Base-by-base conservation (phyloP, 1,284 basidiomycete genomes). In the Gymnopus androsaceus region DNA sequence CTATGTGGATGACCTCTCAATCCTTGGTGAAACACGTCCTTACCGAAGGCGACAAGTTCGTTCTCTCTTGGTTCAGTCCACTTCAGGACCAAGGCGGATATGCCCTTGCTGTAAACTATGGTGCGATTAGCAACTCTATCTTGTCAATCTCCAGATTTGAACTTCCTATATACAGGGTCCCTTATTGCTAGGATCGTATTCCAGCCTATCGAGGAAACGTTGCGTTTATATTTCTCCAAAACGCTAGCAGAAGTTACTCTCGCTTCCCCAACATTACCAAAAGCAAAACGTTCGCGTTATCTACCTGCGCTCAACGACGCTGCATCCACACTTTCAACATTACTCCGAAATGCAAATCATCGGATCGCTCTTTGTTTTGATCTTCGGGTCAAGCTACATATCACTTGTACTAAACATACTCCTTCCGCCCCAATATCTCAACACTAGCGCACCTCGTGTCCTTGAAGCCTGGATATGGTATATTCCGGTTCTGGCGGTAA, bases 31-130 rank as follows among this genome's bases (percentile, higher is more conserved):
- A 99, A 69, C 95, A 99, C 67, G 81, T 96, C 60, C 76, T 99
- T 28, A 98, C 95, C 0, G 97, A 99, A 69, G 94, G 92, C 9
- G 97, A 99, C 72, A 94, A 97, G 64, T 76, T 99, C 46, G 82
- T 95, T 2, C 80, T 98, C 23, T 91, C 92, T 0, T 83, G 82
- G 63, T 85, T 94, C 60, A 92, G 92, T 57, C 86, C 90, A 11
- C 73, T 95, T 41, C 78, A 87, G 51, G 90, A 95, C 68, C 94
- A 97, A 72, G 95, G 92, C 9, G 95, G 93, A 2, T 98, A 97
- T 69, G 95, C 95, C 0, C 79, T 98, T 9, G 95, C 95, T 11
- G 88, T 90, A 42, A 97, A 97, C 72, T 98, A 98, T 67, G 95
- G 94, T 92, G 46, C 44, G 83, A 42, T 4, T 11, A 33, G 3